Evolutionary conservation across 768 basidiomycete genomes (phyloP), one percentile per base, ranked within the genome.

Genomic region (Pholiota molesta): DNA sequence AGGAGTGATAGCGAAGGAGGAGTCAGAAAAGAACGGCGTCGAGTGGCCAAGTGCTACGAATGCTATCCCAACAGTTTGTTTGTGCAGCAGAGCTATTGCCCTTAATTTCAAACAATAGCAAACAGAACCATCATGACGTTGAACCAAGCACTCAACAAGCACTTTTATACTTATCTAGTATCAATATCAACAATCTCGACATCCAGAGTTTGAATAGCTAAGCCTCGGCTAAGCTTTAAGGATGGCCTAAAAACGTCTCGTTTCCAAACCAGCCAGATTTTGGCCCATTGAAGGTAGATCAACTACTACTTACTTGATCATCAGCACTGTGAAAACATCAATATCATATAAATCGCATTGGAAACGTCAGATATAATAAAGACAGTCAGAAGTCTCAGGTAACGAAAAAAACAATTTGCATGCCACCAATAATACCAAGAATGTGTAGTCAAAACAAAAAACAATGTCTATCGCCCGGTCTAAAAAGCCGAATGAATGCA

Each of bases 381-480:
- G 31, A 19, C 37, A 39, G 14, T 21, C 54, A 55, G 21, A 55
- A 9, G 21, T 40, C 33, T 28, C 11, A 19, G 21, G 47, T 19
- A 14, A 13, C 13, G 19, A 26, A 13, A 26, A 49, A 13, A 26
- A 21, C 2, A 49, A 26, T 7, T 23, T 47, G 45, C 45, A 47
- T 49, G 35, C 35, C 35, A 37, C 1, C 47, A 19, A 26, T 49
- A 26, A 49, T 49, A 49, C 23, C 47, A 49, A 49, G 47, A 49
- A 21, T 26, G 23, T 19, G 9, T 49, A 19, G 3, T 19, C n/a
- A 44, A 44, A 44, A 44, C 42, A 49, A 49, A 47, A 53, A 42
- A 56, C 42, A 42, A 23, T 28, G 40, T 56, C 37, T 44, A 56
- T 44, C 55, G 31, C 23, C 21, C 53, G 26, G 33, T 55, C 44